These are phyloP conservation scores for Jacaranda copaia DNA, from an alignment of 257 asterid genomes.

Conservation along the genomic window DNA sequence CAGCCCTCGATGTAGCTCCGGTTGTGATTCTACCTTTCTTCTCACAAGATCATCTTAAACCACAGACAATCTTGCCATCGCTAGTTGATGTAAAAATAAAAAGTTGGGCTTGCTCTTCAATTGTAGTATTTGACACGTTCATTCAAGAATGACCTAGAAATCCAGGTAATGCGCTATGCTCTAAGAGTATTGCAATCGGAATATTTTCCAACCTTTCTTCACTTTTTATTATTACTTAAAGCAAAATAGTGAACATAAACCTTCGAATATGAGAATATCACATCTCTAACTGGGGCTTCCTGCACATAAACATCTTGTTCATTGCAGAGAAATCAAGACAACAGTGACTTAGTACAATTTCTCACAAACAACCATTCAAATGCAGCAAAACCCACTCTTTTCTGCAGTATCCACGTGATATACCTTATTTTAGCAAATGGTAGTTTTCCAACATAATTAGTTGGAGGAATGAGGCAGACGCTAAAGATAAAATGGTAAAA, in stretches of 20 bases:
- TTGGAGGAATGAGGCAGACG: no score
- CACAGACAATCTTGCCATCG: neutral
- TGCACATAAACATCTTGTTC: neutral
- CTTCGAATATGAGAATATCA: neutral
- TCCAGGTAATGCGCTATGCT: neutral
- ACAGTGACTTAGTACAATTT: neutral
- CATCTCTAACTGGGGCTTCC: neutral
- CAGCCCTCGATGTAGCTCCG: neutral
- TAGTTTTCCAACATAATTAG: no score
- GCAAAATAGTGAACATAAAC: neutral
- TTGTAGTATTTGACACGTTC: neutral
- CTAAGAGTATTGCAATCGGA: neutral
- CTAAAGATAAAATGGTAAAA: no score
- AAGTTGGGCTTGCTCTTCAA: neutral
- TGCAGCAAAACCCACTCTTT: neutral
- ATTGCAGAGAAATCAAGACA: slow-evolving; percentile 11
- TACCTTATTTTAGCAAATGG: neutral
- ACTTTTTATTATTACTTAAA: no score
- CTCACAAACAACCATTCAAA: neutral
- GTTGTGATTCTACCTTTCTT: neutral
- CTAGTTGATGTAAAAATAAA: neutral
- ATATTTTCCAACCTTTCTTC: neutral
- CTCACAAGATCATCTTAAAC: neutral
- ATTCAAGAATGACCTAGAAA: neutral
- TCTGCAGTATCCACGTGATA: slow-evolving; percentile 11